phyloP scores from a whole-genome alignment of 352 stramenopile species.

The Phytopythium chamaehyphon region DNA sequence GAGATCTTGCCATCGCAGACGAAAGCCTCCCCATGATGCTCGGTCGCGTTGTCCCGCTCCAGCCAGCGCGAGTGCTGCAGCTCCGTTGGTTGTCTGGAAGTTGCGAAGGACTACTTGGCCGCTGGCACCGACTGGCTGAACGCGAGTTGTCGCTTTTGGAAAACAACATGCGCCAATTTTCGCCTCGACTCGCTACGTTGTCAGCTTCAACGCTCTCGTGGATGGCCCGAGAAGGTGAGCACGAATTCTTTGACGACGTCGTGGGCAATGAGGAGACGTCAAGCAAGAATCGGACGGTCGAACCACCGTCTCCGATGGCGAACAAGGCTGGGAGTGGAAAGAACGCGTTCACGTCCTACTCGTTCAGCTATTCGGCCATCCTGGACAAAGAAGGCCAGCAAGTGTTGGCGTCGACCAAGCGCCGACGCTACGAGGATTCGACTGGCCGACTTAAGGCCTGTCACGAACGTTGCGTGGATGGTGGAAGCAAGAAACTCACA shows the following conservation, averaged over 20 bases:
- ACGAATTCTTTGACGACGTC: constrained; percentile 1
- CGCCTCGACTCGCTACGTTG: neutral
- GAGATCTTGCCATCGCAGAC: too few species aligned
- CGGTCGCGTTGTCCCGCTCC: too few species aligned
- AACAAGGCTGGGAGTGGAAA: neutral
- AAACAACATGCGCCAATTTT: neutral
- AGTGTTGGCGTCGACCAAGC: constrained; percentile 30
- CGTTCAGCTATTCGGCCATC: constrained; percentile 58
- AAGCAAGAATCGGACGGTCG: neutral
- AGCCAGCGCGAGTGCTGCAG: too few species aligned
- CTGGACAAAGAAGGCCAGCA: constrained; percentile 55
- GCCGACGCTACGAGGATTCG: constrained; percentile 77
- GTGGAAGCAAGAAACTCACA: constrained; percentile 42
- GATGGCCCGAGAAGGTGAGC: constrained; percentile 3
- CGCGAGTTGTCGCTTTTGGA: constrained; percentile 4
- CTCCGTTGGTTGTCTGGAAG: too few species aligned
- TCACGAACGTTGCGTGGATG: constrained; percentile 64
- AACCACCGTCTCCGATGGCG: neutral
- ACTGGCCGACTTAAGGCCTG: constrained; percentile 59
- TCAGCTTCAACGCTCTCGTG: neutral
- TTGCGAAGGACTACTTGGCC: neutral
- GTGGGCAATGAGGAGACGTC: neutral
- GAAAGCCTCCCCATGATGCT: neutral
- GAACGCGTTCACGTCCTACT: constrained; percentile 45
- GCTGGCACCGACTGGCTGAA: constrained; percentile 1